These are phyloP conservation scores for Aureobasidium sp. DNA, from an alignment of 2,329 filamentous ascomycete species.

Conservation along the genomic window DNA sequence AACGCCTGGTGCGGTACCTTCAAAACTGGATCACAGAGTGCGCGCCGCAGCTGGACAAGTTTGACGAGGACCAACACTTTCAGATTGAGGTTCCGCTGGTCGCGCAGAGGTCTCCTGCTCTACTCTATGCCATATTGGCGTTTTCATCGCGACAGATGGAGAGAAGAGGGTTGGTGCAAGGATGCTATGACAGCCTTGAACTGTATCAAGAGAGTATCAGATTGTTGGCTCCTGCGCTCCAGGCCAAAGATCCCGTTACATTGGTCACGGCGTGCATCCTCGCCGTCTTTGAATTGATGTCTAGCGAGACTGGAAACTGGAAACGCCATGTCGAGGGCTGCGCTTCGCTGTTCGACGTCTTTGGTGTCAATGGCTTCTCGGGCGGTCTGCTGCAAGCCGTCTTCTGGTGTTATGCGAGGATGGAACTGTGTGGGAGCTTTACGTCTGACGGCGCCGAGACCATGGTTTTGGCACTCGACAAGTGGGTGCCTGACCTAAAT, in stretches of 20 bases:
- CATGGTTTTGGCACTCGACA: neutral
- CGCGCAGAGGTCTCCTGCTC: neutral
- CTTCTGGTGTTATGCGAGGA: neutral
- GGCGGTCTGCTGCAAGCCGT: constrained; percentile 2
- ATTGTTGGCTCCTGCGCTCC: constrained; percentile 1
- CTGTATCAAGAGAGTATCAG: constrained; percentile 4
- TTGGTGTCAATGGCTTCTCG: constrained; percentile 6
- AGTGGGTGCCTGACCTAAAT: neutral
- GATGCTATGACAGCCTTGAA: constrained; percentile 6
- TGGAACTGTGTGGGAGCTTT: neutral
- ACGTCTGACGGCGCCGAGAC: neutral
- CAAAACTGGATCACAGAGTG: constrained; percentile 5
- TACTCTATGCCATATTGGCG: constrained; percentile 4
- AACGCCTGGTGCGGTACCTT: neutral
- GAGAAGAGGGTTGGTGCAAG: neutral
- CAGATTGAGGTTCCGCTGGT: constrained; percentile 4
- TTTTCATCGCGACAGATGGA: constrained; percentile 10
- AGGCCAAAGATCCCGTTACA: constrained; percentile 1
- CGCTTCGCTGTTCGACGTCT: constrained; percentile 1
- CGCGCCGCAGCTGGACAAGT: constrained; percentile 8
- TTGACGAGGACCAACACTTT: constrained; percentile 5
- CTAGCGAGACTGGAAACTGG: constrained; percentile 7
- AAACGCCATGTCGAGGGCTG: constrained; percentile 10
- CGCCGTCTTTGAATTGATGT: constrained; percentile 5
- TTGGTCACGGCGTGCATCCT: constrained; percentile 1